Base-by-base conservation (phyloP, 768 basidiomycete species). In the Suillus paluster region DNA sequence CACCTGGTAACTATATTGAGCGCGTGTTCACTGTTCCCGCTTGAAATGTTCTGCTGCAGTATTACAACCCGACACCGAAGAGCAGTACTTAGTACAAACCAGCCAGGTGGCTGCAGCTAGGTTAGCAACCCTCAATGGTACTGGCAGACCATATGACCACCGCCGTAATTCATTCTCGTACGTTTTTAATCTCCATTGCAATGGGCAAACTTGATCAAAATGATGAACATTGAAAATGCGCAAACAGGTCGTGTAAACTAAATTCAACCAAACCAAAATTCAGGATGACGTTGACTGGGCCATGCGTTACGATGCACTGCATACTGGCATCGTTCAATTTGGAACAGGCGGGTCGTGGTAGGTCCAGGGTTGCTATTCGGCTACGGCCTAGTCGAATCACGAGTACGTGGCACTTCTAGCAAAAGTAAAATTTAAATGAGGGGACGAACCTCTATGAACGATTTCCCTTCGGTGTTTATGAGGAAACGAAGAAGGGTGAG, bases 381-480 rank as follows among this genome's bases (percentile, higher is more conserved):
- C 10, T 39, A 21, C 38, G 23, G 17, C 6, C 36, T 11, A 5
- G 21, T 23, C 23, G 10, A 39, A 39, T 54, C 21, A 17, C 23
- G 25, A 55, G 36, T 55, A 39, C 38, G 54, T 55, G 38, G 36
- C 38, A 55, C 54, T 55, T 55, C 17, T 39, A 11, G 54, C 23
- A 27, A 39, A 38, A 25, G 38, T 1, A 39, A n/a, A n/a, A n/a
- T n/a, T n/a, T n/a, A n/a, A 55, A 55, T 39, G 54, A 39, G 54
- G 54, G 38, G 36, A 55, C 12, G 23, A 25, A 55, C 54, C 38
- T 27, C 36, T 34, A 15, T 23, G 36, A 38, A 54, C 21, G 17
- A 27, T 39, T 55, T 55, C 54, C 38, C 11, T 55, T 55, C 54
- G 54, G 54, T 55, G 54, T 55, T 55, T 55, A 27, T 39, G 54